Percentiles rank a stretch among this genome's conserved stretches.
Evolutionary conservation across 2,329 filamentous ascomycete species (phyloP).

Genomic region (Pseudogymnoascus sp.): DNA sequence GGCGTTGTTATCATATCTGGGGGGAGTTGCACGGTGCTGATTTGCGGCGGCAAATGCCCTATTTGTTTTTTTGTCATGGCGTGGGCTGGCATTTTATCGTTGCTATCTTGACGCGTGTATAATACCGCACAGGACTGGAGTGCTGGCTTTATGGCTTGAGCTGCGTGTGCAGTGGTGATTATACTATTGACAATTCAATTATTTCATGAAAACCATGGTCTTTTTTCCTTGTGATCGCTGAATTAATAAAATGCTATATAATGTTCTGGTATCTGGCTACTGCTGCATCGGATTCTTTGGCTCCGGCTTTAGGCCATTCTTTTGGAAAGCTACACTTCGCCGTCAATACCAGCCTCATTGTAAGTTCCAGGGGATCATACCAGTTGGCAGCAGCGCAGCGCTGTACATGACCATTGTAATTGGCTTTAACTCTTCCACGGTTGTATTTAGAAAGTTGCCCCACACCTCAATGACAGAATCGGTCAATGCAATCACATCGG

Average conservation of each 20-base stretch:
- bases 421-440: neutral
- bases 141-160: constrained; percentile 1
- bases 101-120: constrained; percentile 7
- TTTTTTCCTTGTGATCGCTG: neutral
- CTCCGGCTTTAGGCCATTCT: neutral
- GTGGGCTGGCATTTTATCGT: neutral
- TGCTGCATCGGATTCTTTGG: neutral
- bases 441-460: neutral
- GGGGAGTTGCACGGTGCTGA: neutral
- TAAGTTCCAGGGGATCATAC: neutral
- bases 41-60: neutral
- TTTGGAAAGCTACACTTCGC: neutral
- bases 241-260: neutral
- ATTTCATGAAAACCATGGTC: neutral
- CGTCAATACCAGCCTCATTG: neutral
- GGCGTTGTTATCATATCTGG: neutral
- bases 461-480: constrained; percentile 9
- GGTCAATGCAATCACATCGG: neutral
- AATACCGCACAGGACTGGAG: neutral
- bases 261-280: neutral
- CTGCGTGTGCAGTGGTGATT: constrained; percentile 5
- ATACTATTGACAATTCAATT: neutral
- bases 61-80: neutral
- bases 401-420: constrained; percentile 12
- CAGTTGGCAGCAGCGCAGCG: constrained; percentile 1